Conservation (phyloP, 2,329 filamentous ascomycete genomes). For the Tolypocladium paradoxum region DNA sequence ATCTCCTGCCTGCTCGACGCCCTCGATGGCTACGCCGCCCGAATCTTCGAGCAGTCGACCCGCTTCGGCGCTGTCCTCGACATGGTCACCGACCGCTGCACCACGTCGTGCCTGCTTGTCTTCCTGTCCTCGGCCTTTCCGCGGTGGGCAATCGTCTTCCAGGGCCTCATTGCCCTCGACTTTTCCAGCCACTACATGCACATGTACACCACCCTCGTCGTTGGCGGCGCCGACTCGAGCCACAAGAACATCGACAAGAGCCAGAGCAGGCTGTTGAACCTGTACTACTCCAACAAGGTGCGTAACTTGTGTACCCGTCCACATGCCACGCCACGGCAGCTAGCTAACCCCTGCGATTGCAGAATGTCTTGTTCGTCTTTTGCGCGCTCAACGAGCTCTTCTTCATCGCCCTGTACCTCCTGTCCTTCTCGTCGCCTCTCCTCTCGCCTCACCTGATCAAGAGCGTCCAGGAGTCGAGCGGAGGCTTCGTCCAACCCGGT, state of each 20-base stretch:
- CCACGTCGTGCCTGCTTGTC: constrained; percentile 86
- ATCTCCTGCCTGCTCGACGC: constrained; percentile 93
- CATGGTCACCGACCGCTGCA: constrained; percentile 98
- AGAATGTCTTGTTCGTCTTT: constrained; percentile 85
- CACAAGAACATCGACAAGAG: constrained; percentile 92
- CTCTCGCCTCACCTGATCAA: constrained; percentile 76
- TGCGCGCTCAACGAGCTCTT: constrained; percentile 90
- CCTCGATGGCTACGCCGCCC: constrained; percentile 84
- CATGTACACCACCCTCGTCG: constrained; percentile 91
- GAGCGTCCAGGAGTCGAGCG: constrained; percentile 42
- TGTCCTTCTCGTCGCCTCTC: constrained; percentile 87
- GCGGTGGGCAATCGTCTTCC: constrained; percentile 87
- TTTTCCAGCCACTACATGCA: constrained; percentile 97
- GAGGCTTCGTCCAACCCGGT: constrained; percentile 49
- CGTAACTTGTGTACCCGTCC: constrained; percentile 15
- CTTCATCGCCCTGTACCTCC: constrained; percentile 95
- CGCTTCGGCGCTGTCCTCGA: constrained; percentile 94
- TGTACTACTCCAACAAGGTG: constrained; percentile 97
- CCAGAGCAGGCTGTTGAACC: constrained; percentile 78
- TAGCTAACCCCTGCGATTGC: constrained; percentile 2
- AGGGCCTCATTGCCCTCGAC: constrained; percentile 84
- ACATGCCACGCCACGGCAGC: background rate
- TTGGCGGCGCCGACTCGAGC: constrained; percentile 69
- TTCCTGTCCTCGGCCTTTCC: constrained; percentile 94
- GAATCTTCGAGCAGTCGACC: constrained; percentile 74